Percentiles rank a stretch among this genome's conserved stretches.
Conservation (phyloP, 257 asterid species). For the Solanum bulbocastanum region DNA sequence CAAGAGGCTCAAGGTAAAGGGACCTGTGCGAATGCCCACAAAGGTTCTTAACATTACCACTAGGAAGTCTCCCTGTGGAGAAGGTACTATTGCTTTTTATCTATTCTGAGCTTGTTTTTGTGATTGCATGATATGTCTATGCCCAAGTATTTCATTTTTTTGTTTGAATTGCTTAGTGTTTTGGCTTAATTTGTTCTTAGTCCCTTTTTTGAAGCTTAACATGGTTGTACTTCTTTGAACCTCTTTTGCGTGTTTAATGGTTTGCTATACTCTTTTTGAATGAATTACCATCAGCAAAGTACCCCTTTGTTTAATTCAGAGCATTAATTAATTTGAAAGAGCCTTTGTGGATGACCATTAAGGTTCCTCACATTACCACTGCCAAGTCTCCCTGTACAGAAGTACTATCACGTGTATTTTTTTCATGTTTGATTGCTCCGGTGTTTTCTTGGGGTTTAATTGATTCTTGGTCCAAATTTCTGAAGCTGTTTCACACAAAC, state of each 20-base stretch:
- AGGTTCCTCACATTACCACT: neutral
- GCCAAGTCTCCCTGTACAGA: neutral
- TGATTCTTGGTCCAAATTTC: neutral
- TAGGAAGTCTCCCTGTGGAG: slow-evolving; percentile 68
- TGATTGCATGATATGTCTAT: neutral
- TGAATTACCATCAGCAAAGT: neutral
- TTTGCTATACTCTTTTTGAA: neutral
- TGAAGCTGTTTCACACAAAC: neutral
- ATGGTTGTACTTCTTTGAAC: neutral
- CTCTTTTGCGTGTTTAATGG: neutral
- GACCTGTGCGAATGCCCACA: slow-evolving; percentile 66
- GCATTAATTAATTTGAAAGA: neutral
- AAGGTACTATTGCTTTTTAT: slow-evolving; percentile 25
- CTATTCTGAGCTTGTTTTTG: neutral
- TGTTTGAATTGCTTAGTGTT: neutral
- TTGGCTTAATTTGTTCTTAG: neutral
- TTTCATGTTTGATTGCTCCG: neutral
- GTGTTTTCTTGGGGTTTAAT: neutral
- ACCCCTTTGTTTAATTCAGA: neutral
- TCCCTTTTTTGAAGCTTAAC: neutral
- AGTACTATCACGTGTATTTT: neutral
- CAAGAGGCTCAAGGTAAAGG: slow-evolving; percentile 56
- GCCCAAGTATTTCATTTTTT: neutral
- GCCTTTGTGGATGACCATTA: neutral
- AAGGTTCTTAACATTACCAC: slow-evolving; percentile 62